Evolutionary conservation across 2,329 filamentous ascomycete species (phyloP).

Genomic region (Waltergamsia citrina): DNA sequence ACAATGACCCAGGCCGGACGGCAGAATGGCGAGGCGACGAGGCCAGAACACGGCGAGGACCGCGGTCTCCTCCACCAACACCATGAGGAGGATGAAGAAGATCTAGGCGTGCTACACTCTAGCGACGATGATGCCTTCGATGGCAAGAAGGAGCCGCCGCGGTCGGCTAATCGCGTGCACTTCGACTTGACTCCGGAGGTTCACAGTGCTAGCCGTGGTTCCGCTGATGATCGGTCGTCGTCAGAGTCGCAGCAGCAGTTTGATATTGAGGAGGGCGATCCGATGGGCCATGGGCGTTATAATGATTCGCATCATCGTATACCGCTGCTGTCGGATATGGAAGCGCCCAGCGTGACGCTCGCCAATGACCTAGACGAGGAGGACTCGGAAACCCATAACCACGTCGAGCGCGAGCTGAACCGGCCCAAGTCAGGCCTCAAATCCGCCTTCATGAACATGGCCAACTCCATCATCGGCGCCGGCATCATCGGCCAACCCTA

Average conservation of each 20-base stretch:
- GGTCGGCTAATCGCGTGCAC: slow-evolving; percentile 60
- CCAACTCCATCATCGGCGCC: slow-evolving; percentile 88
- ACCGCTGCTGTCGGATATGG: slow-evolving; percentile 73
- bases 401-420: slow-evolving; percentile 42
- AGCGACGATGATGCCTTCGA: background rate
- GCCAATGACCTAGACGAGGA: slow-evolving; percentile 42
- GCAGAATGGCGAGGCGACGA: background rate
- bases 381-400: slow-evolving; percentile 25
- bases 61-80: slow-evolving; percentile 1
- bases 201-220: slow-evolving; percentile 14
- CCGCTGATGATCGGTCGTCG: slow-evolving; percentile 6
- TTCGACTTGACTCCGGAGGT: slow-evolving; percentile 53
- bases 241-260: background rate
- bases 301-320: slow-evolving; percentile 46
- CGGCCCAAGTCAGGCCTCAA: slow-evolving; percentile 78
- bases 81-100: background rate
- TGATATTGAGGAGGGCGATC: slow-evolving; percentile 21
- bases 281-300: slow-evolving; percentile 39
- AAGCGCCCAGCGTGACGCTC: slow-evolving; percentile 67
- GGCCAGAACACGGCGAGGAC: background rate
- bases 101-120: background rate
- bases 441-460: slow-evolving; percentile 99
- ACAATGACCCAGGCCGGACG: slow-evolving; percentile 1
- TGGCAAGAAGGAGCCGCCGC: slow-evolving; percentile 11
- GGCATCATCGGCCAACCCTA: slow-evolving; percentile 82